Evolutionary conservation across 768 basidiomycete species (phyloP).

Genomic region (Russula griseocarnosa): DNA sequence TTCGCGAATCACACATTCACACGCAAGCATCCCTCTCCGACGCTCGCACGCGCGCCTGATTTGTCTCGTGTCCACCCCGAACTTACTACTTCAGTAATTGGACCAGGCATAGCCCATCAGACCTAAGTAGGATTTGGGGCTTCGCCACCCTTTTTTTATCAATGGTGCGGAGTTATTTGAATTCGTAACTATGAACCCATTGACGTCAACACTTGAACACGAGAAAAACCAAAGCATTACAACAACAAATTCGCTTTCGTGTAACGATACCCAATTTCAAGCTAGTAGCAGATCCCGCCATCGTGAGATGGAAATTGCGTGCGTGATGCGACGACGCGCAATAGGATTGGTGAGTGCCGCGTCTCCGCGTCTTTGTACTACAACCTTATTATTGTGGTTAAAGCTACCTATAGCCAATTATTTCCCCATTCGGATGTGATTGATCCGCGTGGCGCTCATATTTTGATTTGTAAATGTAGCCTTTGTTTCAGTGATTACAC

Average conservation of each 20-base stretch:
- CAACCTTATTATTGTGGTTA: background rate
- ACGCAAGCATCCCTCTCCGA: background rate
- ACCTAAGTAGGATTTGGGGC: background rate
- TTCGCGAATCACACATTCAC: background rate
- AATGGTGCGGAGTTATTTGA: background rate
- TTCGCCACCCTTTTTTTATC: background rate
- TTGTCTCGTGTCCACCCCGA: no score
- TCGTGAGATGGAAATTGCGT: background rate
- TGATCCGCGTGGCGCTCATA: constrained; percentile 5
- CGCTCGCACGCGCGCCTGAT: no score
- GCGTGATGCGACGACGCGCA: background rate
- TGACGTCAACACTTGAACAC: background rate
- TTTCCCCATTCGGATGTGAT: background rate
- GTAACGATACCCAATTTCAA: background rate
- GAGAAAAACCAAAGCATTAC: background rate
- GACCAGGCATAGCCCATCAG: background rate
- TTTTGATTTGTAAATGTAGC: background rate
- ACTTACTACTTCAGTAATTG: no score
- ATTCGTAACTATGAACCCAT: background rate
- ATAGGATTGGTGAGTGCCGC: background rate
- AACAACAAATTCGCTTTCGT: background rate
- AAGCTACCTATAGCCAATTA: background rate
- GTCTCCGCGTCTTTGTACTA: background rate
- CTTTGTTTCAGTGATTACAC: background rate
- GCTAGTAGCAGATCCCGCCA: background rate